A percentile compares a stretch with the other conserved stretches of the same genome.
Evolutionary conservation across 495 filamentous ascomycete species (phyloP).

Genomic region (Aspergillus bertholletiae): DNA sequence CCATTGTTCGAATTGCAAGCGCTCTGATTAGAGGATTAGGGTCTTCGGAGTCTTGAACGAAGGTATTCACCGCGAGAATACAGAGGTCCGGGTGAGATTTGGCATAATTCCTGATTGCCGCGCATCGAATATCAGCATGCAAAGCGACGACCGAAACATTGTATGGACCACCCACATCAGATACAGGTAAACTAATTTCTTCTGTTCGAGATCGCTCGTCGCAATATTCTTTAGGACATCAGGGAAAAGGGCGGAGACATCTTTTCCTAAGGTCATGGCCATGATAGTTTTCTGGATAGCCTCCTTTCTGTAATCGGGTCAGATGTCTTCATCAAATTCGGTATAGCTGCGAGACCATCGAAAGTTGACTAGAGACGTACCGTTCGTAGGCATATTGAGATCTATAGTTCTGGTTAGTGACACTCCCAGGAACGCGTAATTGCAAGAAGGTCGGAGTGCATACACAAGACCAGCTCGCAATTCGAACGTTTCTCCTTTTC

Average conservation of each 20-base stretch:
- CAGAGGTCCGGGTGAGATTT: conserved; percentile 99
- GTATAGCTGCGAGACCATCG: not conserved
- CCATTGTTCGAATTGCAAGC: conserved; percentile 97
- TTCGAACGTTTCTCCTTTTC: conserved; percentile 98
- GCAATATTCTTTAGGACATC: conserved; percentile 99
- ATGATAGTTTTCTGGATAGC: conserved; percentile 99
- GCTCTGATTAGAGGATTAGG: conserved; percentile 95
- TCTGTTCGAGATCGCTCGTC: conserved; percentile 91
- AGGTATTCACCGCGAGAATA: conserved; percentile 98
- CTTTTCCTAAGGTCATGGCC: conserved; percentile 98
- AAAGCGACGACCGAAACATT: not conserved
- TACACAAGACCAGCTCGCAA: conserved; percentile 90
- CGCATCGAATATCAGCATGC: conserved; percentile 11
- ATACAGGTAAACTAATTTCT: conserved; percentile 99
- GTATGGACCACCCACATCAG: conserved; percentile 66
- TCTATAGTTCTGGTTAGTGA: conserved; percentile 34
- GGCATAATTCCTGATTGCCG: conserved; percentile 81
- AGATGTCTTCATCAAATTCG: conserved; percentile 17
- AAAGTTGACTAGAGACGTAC: conserved; percentile 35
- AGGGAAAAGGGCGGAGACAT: conserved; percentile 95
- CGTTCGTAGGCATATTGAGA: conserved; percentile 99
- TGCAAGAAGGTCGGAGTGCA: conserved; percentile 22
- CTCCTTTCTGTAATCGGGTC: conserved; percentile 67
- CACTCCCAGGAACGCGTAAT: conserved; percentile 3
- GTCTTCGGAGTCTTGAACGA: conserved; percentile 98